Evolutionary conservation across 495 filamentous ascomycete genomes (phyloP).

Genomic region (Xylaria longipes): DNA sequence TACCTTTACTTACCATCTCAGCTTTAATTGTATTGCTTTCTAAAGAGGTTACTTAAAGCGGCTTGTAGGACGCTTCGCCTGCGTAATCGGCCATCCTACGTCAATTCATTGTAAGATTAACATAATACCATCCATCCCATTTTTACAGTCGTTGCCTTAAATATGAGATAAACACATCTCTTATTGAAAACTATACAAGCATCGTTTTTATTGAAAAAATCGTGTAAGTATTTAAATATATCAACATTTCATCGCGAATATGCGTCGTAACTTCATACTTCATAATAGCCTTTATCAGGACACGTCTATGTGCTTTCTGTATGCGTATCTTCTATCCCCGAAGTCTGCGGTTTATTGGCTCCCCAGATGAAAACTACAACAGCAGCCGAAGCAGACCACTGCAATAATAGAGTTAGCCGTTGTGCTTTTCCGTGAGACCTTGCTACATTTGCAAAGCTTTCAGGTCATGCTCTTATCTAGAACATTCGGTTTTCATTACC

Average conservation of each 20-base stretch:
- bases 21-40: too few relatives aligned
- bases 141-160: background rate
- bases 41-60: too few relatives aligned
- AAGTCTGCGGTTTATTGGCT: slow-evolving; percentile 2
- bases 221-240: background rate
- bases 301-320: slow-evolving; percentile 4
- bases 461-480: background rate
- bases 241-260: background rate
- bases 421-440: background rate
- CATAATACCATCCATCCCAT: background rate
- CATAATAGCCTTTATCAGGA: background rate
- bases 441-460: background rate
- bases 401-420: background rate
- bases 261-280: slow-evolving; percentile 1
- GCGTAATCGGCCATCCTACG: background rate
- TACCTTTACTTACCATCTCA: too few relatives aligned
- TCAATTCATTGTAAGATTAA: background rate
- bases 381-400: slow-evolving; percentile 27
- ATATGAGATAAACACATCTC: background rate
- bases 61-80: too few relatives aligned
- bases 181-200: background rate
- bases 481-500: background rate
- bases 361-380: slow-evolving; percentile 22
- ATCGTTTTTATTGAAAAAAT: background rate
- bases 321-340: background rate